phyloP scores from a whole-genome alignment of 116 monocot genomes.

The Posidonia oceanica region DNA sequence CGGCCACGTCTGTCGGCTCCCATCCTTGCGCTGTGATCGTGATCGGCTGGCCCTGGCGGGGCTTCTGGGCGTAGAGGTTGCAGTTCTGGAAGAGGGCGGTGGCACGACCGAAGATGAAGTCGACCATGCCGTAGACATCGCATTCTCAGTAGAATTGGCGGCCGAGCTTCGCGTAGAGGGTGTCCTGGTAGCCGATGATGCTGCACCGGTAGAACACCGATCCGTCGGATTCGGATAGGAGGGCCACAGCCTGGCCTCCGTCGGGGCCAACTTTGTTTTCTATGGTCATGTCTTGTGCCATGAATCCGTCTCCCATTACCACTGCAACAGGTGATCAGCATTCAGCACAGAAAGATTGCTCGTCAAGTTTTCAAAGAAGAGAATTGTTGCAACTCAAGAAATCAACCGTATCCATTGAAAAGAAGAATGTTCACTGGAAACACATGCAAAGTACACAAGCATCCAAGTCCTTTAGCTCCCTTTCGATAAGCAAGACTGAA shows the following conservation, averaged over 20 bases:
- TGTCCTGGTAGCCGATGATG: slow-evolving; percentile 59
- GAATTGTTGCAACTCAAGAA: no score
- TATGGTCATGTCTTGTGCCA: slow-evolving; percentile 39
- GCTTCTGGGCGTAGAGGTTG: slow-evolving; percentile 36
- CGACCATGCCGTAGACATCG: slow-evolving; percentile 47
- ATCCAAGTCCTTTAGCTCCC: no score
- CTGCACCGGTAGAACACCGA: slow-evolving; percentile 48
- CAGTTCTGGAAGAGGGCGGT: slow-evolving; percentile 46
- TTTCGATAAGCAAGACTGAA: no score
- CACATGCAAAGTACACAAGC: no score
- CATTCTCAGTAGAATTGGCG: slow-evolving; percentile 53
- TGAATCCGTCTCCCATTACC: slow-evolving; percentile 34
- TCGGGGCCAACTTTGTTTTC: slow-evolving; percentile 43
- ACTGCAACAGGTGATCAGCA: slow-evolving; percentile 9
- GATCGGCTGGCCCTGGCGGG: slow-evolving; percentile 27
- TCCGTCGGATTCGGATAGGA: slow-evolving; percentile 27
- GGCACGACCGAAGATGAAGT: slow-evolving; percentile 51
- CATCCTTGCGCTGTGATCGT: slow-evolving; percentile 48
- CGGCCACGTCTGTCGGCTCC: slow-evolving; percentile 26
- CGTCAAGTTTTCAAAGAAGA: no score
- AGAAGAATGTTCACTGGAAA: no score
- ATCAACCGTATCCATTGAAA: no score
- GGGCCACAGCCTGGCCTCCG: slow-evolving; percentile 47
- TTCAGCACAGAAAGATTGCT: not conserved
- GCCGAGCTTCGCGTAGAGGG: slow-evolving; percentile 40